Base-by-base conservation (phyloP, 805 yeast species). In the Metschnikowia reukaufii region DNA sequence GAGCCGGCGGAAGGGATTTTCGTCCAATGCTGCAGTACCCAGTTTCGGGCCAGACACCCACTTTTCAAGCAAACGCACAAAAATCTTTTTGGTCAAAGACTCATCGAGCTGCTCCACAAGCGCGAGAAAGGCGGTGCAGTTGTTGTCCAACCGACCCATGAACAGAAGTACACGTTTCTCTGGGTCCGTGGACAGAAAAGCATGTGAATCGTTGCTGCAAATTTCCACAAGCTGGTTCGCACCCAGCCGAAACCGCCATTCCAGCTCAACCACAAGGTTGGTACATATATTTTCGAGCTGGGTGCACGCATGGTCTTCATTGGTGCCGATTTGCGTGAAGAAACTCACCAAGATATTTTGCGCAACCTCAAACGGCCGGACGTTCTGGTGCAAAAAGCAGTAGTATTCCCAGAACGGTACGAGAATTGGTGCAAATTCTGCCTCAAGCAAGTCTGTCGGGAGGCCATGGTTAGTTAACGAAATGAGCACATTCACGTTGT, bases 401-500 rank as follows among this genome's bases (percentile, higher is more conserved):
- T 67, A 61, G 51, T 76, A 79, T 4, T 72, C 62, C 84, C 84
- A 81, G 54, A 67, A 18, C 52, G 67, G 38, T 47, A 56, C 21
- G 1, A 70, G 12, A 18, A 73, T 60, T 1, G 76, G 76, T 18
- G 56, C 51, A 36, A 72, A 52, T 1, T 66, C 34, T 8, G 54
- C 56, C 23, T 35, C 35, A 21, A 62, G 45, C 9, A 72, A 54
- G 4, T 64, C 69, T 0, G 56, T 40, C 3, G 60, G 47, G 6
- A 67, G 48, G 6, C 64, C 60, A 36, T 65, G 62, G 55, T 81
- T 81, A 0, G 84, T 66, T 8, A 88, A 55, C 0, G 92, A 82
- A 0, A 85, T 62, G n/a, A 84, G 54, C 0, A 84, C 88, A 61
- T 85, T 85, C 18, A 86, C 68, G 4, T 73, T 69, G 60, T 85